These are phyloP conservation scores for Candida yuanshanica DNA, from an alignment of 805 yeast species.

Conservation along the genomic window DNA sequence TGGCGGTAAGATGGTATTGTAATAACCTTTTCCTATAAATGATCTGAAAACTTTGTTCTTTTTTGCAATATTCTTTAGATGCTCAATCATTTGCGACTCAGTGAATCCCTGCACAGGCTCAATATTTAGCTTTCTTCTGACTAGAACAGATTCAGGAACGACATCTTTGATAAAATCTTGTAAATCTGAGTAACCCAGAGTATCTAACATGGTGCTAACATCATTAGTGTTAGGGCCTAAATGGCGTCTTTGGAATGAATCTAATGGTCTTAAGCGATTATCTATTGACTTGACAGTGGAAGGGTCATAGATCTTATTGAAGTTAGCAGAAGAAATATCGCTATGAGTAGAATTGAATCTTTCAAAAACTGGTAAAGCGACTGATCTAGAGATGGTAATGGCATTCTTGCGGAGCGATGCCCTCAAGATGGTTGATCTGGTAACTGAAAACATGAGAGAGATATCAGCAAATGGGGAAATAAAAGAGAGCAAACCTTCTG, in stretches of 20 bases:
- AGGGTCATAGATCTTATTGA: slow-evolving; percentile 42
- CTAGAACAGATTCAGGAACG: slow-evolving; percentile 71
- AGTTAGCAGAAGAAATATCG: slow-evolving; percentile 51
- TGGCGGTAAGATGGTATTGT: slow-evolving; percentile 84
- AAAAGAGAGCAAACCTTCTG: too few relatives aligned
- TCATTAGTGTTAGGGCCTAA: slow-evolving; percentile 72
- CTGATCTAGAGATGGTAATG: background rate
- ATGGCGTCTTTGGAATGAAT: slow-evolving; percentile 87
- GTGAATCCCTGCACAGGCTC: slow-evolving; percentile 70
- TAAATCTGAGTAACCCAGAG: slow-evolving; percentile 61
- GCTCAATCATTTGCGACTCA: slow-evolving; percentile 73
- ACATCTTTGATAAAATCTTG: slow-evolving; percentile 66
- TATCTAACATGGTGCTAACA: slow-evolving; percentile 57
- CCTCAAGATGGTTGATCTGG: background rate
- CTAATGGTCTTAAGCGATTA: slow-evolving; percentile 40
- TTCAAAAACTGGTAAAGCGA: background rate
- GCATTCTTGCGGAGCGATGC: background rate
- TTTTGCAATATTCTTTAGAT: slow-evolving; percentile 61
- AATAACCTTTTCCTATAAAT: slow-evolving; percentile 91
- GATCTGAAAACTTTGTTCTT: slow-evolving; percentile 71
- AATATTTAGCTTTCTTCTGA: slow-evolving; percentile 60
- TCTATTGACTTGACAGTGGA: slow-evolving; percentile 14
- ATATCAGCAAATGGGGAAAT: background rate
- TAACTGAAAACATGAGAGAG: background rate
- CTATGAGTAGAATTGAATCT: slow-evolving; percentile 28